These are phyloP conservation scores for Coffea canephora DNA, from an alignment of 257 asterid genomes.

Conservation along the genomic window DNA sequence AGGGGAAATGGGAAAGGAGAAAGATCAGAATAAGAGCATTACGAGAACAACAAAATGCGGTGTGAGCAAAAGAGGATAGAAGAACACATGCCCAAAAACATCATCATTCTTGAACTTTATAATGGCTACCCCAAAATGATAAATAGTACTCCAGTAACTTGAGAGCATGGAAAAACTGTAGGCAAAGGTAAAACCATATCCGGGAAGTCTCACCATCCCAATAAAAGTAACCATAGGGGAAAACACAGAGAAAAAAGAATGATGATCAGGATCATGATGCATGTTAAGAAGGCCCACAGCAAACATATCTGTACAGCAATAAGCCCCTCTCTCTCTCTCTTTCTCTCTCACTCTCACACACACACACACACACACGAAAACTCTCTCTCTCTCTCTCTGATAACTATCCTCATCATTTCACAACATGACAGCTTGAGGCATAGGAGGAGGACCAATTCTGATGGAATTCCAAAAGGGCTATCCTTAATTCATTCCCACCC, in stretches of 20 bases:
- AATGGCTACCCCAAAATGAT: conserved; percentile 7
- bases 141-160: conserved; percentile 1
- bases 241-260: conserved; percentile 10
- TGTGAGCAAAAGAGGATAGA: too few relatives aligned
- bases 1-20: not conserved
- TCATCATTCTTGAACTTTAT: not conserved
- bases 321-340: conserved; percentile 23
- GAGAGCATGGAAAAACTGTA: not conserved
- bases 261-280: conserved; percentile 34
- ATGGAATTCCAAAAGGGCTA: conserved; percentile 36
- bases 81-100: not conserved
- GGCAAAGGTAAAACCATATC: conserved; percentile 13
- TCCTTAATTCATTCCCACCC: conserved; percentile 24
- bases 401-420: conserved; percentile 22
- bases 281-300: conserved; percentile 24
- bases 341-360: too few relatives aligned
- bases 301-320: conserved; percentile 43
- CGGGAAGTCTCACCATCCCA: conserved; percentile 7
- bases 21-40: not conserved
- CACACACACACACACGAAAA: conserved; percentile 21
- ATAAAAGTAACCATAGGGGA: not conserved
- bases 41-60: not conserved
- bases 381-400: conserved; percentile 20
- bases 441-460: conserved; percentile 30
- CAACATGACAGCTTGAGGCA: conserved; percentile 32